phyloP scores from a whole-genome alignment of 1,139 yeast species.

The Suhomyces bribrorum region DNA sequence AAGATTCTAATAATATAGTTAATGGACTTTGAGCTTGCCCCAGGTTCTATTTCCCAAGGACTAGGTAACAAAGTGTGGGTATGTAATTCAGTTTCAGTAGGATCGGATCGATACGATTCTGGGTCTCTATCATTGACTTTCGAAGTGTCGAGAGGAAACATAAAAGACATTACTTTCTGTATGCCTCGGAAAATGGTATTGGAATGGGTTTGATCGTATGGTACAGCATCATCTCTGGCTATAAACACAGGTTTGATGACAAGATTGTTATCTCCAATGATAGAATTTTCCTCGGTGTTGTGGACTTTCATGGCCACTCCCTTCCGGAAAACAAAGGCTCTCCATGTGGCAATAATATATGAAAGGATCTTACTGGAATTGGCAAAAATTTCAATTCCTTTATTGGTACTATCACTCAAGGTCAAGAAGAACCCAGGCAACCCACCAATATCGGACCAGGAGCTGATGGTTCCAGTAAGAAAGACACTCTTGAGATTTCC shows the following conservation, averaged over 20 bases:
- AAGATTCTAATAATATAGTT: conserved; percentile 66
- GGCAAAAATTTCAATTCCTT: conserved; percentile 42
- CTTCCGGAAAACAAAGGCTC: conserved; percentile 83
- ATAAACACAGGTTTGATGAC: conserved; percentile 54
- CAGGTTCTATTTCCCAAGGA: conserved; percentile 20
- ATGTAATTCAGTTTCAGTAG: conserved; percentile 42
- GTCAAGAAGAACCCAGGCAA: conserved; percentile 87
- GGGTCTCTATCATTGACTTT: conserved; percentile 40
- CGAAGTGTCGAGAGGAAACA: conserved; percentile 53
- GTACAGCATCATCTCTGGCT: conserved; percentile 2
- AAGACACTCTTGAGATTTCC: conserved; percentile 65
- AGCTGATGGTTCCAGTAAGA: conserved; percentile 65
- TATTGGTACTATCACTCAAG: conserved; percentile 76
- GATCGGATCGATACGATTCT: conserved; percentile 42
- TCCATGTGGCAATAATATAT: conserved; percentile 75
- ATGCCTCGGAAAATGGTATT: conserved; percentile 21
- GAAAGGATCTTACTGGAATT: conserved; percentile 42
- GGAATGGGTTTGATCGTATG: conserved; percentile 1
- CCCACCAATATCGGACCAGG: conserved; percentile 82
- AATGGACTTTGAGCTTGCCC: conserved; percentile 31
- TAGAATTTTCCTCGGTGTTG: conserved; percentile 32
- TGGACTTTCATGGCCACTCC: conserved; percentile 61
- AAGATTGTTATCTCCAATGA: conserved; percentile 53
- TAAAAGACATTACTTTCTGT: conserved; percentile 37
- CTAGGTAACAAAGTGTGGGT: conserved; percentile 42